Evolutionary conservation across 2,329 filamentous ascomycete genomes (phyloP).

Genomic region (Fusarium coicis): DNA sequence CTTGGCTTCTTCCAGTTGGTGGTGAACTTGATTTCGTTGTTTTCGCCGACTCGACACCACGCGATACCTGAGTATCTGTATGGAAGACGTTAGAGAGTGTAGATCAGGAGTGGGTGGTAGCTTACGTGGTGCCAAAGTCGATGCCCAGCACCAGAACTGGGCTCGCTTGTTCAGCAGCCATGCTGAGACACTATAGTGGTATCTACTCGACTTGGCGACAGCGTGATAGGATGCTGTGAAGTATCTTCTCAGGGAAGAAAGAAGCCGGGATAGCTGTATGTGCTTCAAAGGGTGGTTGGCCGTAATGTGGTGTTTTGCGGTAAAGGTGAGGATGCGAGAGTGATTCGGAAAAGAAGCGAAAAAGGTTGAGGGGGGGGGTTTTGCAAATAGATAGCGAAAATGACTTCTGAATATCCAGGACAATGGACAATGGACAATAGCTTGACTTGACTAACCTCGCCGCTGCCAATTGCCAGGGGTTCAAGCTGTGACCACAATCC

Average conservation of each 20-base stretch:
- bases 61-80: slow-evolving; percentile 55
- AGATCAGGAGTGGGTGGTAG: accelerated
- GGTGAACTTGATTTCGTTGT: slow-evolving; percentile 45
- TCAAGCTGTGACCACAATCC: background rate
- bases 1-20: slow-evolving; percentile 45
- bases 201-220: no score
- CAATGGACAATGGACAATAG: background rate
- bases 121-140: slow-evolving; percentile 33
- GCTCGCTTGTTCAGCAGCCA: background rate
- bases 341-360: background rate
- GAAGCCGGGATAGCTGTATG: background rate
- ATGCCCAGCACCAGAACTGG: slow-evolving; percentile 24
- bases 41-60: slow-evolving; percentile 46
- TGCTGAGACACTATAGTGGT: background rate
- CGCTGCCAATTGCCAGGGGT: background rate
- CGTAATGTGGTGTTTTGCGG: background rate
- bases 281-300: background rate
- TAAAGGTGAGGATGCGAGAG: background rate
- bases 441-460: background rate
- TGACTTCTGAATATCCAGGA: background rate
- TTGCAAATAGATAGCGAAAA: background rate
- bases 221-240: background rate
- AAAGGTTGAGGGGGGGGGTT: no score
- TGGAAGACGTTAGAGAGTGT: background rate
- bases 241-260: no score